Percentiles rank a stretch among this genome's conserved stretches.
phyloP scores from a whole-genome alignment of 805 yeast species.

The Cyberlindnera mycetangii region DNA sequence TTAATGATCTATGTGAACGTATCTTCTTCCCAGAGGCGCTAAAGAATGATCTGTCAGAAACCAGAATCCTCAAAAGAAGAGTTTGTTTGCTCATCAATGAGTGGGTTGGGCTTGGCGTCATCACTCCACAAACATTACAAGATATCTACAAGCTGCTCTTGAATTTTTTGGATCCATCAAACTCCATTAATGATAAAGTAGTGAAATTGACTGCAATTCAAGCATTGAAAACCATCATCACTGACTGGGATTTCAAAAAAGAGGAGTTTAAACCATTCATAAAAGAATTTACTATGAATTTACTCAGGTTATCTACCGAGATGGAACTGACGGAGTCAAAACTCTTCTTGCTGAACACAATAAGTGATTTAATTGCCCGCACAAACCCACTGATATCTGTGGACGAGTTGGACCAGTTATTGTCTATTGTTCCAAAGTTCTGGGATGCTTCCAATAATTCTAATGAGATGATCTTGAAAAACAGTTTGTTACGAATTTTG shows the following conservation, averaged over 20 bases:
- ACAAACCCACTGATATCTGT: constrained; percentile 61
- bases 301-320: constrained; percentile 47
- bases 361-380: constrained; percentile 59
- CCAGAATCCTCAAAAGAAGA: constrained; percentile 69
- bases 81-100: constrained; percentile 73
- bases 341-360: constrained; percentile 63
- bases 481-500: constrained; percentile 52
- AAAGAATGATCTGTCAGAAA: constrained; percentile 44
- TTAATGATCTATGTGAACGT: constrained; percentile 57
- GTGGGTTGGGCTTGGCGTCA: constrained; percentile 70
- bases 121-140: constrained; percentile 51
- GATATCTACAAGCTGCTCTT: constrained; percentile 57
- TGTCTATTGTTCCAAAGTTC: constrained; percentile 61
- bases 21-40: constrained; percentile 63
- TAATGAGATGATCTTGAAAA: constrained; percentile 46
- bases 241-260: constrained; percentile 85
- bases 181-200: constrained; percentile 66
- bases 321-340: constrained; percentile 71
- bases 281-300: constrained; percentile 45
- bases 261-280: constrained; percentile 64
- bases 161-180: constrained; percentile 43
- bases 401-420: constrained; percentile 47
- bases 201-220: constrained; percentile 74
- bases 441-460: constrained; percentile 62
- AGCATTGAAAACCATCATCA: constrained; percentile 64